Evolutionary conservation across 768 basidiomycete species (phyloP).

Genomic region (Sarcomyxa edulis): DNA sequence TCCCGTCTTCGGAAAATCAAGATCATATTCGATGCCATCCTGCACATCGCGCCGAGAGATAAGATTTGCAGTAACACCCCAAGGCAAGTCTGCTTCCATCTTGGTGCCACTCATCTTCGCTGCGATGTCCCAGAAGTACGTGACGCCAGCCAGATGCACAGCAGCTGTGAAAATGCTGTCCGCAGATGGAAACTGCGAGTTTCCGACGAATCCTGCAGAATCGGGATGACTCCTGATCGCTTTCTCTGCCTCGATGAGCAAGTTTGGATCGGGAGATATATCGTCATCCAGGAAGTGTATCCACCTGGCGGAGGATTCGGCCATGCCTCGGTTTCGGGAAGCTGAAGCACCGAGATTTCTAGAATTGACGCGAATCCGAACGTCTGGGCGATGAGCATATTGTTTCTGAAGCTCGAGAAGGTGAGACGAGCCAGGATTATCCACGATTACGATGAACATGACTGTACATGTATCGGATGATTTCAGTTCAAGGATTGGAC

Average conservation of each 20-base stretch:
- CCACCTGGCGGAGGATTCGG: slow-evolving; percentile 54
- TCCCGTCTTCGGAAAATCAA: slow-evolving; percentile 54
- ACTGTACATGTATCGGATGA: slow-evolving; percentile 35
- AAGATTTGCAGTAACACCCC: slow-evolving; percentile 62
- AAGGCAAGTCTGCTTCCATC: slow-evolving; percentile 42
- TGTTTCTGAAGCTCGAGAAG: slow-evolving; percentile 31
- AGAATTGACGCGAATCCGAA: slow-evolving; percentile 48
- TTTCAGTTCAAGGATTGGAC: slow-evolving; percentile 37
- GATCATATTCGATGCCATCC: slow-evolving; percentile 41
- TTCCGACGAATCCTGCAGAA: slow-evolving; percentile 54
- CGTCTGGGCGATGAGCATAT: slow-evolving; percentile 38
- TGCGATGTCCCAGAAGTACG: slow-evolving; percentile 61
- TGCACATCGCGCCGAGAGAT: slow-evolving; percentile 39
- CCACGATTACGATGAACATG: slow-evolving; percentile 57
- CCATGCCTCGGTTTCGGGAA: slow-evolving; percentile 49
- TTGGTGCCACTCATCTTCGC: too few relatives aligned
- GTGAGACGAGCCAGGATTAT: slow-evolving; percentile 40
- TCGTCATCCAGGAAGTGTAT: slow-evolving; percentile 60
- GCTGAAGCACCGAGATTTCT: slow-evolving; percentile 46
- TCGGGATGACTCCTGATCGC: slow-evolving; percentile 38
- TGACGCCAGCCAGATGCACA: slow-evolving; percentile 49
- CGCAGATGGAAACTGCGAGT: slow-evolving; percentile 41
- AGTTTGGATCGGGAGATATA: slow-evolving; percentile 32
- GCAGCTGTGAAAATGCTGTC: slow-evolving; percentile 46
- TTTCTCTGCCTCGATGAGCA: slow-evolving; percentile 42